phyloP scores from a whole-genome alignment of 768 basidiomycete species.

The Hygrophoropsis aurantiaca region DNA sequence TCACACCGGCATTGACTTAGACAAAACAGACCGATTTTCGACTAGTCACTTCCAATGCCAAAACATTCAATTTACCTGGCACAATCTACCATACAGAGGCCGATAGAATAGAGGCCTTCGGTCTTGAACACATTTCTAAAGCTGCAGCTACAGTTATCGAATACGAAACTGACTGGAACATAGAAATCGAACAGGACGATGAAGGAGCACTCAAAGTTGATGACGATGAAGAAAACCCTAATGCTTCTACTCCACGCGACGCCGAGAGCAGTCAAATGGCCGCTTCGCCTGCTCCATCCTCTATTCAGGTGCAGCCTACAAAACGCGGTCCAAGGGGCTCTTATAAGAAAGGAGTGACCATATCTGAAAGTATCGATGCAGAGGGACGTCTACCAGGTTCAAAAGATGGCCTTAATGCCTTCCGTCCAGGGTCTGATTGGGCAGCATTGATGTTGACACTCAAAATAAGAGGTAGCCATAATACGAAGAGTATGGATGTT shows the following conservation, averaged over 20 bases:
- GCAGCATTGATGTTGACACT: conserved; percentile 71
- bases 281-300: conserved; percentile 46
- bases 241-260: conserved; percentile 43
- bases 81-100: conserved; percentile 77
- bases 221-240: conserved; percentile 31
- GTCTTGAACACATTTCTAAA: conserved; percentile 70
- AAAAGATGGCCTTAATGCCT: conserved; percentile 72
- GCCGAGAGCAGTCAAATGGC: conserved; percentile 42
- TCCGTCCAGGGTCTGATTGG: conserved; percentile 69
- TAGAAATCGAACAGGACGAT: conserved; percentile 72
- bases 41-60: conserved; percentile 73
- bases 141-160: conserved; percentile 75
- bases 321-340: conserved; percentile 52
- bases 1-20: background rate
- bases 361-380: conserved; percentile 55
- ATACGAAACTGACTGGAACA: conserved; percentile 82
- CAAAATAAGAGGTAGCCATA: conserved; percentile 65
- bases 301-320: conserved; percentile 30
- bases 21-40: conserved; percentile 59
- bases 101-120: conserved; percentile 67
- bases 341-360: conserved; percentile 46
- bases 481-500: background rate
- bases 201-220: conserved; percentile 31
- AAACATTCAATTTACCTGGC: conserved; percentile 72
- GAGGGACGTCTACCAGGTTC: conserved; percentile 76